Percentiles rank a stretch among this genome's conserved stretches.
phyloP scores from a whole-genome alignment of 2,329 filamentous ascomycete species.

The Fonsecaea multimorphosa region DNA sequence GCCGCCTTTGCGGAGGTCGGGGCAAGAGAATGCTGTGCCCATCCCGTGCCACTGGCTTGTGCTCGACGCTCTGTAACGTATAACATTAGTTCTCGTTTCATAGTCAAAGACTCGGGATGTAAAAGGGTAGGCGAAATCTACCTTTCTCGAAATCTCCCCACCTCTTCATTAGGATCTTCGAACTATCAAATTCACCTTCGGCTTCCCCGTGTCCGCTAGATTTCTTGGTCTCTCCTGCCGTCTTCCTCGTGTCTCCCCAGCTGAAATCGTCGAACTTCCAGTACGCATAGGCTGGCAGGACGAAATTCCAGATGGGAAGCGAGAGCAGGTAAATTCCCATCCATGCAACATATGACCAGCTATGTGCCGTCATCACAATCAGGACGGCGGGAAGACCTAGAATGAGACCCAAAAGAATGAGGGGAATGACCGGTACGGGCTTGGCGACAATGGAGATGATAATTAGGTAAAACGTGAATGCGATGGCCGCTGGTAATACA shows the following conservation, averaged over 20 bases:
- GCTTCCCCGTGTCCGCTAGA: constrained; percentile 72
- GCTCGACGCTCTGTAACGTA: constrained; percentile 28
- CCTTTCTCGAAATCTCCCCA: constrained; percentile 95
- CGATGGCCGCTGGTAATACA: constrained; percentile 92
- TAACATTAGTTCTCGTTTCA: constrained; percentile 12
- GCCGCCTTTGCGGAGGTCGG: constrained; percentile 15
- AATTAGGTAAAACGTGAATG: constrained; percentile 95
- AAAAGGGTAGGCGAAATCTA: constrained; percentile 43
- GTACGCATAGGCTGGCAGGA: constrained; percentile 91
- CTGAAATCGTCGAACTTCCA: constrained; percentile 99
- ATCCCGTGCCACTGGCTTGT: constrained; percentile 28
- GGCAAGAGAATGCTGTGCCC: constrained; percentile 25
- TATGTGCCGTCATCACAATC: constrained; percentile 91
- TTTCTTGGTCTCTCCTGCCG: constrained; percentile 86
- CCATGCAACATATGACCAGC: constrained; percentile 90
- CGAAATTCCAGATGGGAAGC: constrained; percentile 96
- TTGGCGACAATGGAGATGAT: constrained; percentile 81
- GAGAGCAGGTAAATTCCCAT: constrained; percentile 96
- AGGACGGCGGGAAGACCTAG: constrained; percentile 90
- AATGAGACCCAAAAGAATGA: constrained; percentile 86
- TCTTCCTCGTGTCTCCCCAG: constrained; percentile 98
- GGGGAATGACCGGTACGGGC: constrained; percentile 83
- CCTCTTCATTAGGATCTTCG: constrained; percentile 98
- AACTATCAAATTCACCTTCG: constrained; percentile 96
- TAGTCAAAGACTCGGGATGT: not conserved